Evolutionary conservation across 208 protist genomes (phyloP).

Genomic region (Baffinella frigidus): DNA sequence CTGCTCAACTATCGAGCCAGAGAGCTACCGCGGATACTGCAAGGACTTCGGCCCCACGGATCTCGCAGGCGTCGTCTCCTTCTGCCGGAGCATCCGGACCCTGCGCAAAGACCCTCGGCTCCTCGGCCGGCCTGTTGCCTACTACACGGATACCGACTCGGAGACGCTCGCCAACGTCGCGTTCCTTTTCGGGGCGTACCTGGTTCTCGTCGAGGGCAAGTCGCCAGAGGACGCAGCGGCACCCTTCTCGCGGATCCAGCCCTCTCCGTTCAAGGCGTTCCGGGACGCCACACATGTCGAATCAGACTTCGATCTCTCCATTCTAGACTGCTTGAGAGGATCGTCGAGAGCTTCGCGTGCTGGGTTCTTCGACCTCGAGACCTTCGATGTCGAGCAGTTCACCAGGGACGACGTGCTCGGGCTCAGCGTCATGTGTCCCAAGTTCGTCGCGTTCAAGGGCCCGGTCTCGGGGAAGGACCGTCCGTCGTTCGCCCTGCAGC

Average conservation of each 20-base stretch:
- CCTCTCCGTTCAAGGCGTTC: constrained; percentile 9
- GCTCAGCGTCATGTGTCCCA: background rate
- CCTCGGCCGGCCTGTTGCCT: background rate
- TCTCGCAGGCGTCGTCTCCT: background rate
- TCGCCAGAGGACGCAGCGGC: background rate
- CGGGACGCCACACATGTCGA: background rate
- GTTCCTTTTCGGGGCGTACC: background rate
- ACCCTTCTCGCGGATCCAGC: background rate
- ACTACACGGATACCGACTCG: background rate
- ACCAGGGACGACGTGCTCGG: background rate
- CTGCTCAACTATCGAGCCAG: too few relatives aligned
- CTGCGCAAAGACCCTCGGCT: background rate
- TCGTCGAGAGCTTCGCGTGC: background rate
- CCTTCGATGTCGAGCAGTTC: background rate
- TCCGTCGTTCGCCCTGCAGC: background rate
- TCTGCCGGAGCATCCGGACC: background rate
- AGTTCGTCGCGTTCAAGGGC: constrained; percentile 34
- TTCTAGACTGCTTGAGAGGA: background rate
- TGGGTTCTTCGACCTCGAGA: background rate
- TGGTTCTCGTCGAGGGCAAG: background rate
- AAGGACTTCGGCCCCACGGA: background rate
- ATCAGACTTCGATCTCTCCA: background rate
- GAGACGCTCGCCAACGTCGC: background rate
- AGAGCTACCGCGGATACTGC: too few relatives aligned
- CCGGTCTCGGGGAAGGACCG: background rate